Evolutionary conservation across 345 rosid genomes (phyloP).

Genomic region (Viola odorata): DNA sequence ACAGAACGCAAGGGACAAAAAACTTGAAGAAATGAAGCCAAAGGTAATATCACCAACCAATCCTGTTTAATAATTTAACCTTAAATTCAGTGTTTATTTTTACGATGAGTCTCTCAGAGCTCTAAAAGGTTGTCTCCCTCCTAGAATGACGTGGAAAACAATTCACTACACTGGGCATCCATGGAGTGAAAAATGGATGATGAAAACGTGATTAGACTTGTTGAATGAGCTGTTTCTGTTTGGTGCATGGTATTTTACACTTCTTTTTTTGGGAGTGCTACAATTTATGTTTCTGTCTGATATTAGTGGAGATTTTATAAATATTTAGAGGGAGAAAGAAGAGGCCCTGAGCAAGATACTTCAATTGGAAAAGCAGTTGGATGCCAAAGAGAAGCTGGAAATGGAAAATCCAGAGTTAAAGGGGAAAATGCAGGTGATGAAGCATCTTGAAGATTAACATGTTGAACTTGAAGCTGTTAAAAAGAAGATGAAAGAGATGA

Average conservation of each 20-base stretch:
- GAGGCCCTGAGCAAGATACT: slow-evolving; percentile 54
- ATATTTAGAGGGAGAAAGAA: slow-evolving; percentile 72
- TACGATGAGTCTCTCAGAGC: neutral
- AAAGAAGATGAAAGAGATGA: slow-evolving; percentile 63
- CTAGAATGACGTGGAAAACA: slow-evolving; percentile 53
- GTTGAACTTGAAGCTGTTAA: slow-evolving; percentile 61
- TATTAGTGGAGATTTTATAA: slow-evolving; percentile 3
- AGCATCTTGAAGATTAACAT: slow-evolving; percentile 70
- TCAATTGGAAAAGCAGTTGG: slow-evolving; percentile 57
- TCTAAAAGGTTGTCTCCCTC: slow-evolving; percentile 8
- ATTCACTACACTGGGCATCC: slow-evolving; percentile 72
- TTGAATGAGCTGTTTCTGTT: slow-evolving; percentile 35
- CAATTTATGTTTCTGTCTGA: slow-evolving; percentile 1
- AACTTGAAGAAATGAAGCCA: slow-evolving; percentile 79
- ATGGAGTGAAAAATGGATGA: slow-evolving; percentile 70
- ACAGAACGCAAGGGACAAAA: slow-evolving; percentile 78
- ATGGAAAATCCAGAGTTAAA: slow-evolving; percentile 81
- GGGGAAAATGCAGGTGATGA: slow-evolving; percentile 74
- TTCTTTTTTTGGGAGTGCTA: neutral
- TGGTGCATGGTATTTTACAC: neutral
- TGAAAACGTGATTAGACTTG: slow-evolving; percentile 59
- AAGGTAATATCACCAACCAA: slow-evolving; percentile 31
- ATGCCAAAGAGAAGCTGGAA: slow-evolving; percentile 70
- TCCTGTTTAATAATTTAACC: neutral
- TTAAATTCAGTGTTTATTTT: neutral